Conservation (phyloP, 2,329 filamentous ascomycete species). For the Cladosporium sp. region DNA sequence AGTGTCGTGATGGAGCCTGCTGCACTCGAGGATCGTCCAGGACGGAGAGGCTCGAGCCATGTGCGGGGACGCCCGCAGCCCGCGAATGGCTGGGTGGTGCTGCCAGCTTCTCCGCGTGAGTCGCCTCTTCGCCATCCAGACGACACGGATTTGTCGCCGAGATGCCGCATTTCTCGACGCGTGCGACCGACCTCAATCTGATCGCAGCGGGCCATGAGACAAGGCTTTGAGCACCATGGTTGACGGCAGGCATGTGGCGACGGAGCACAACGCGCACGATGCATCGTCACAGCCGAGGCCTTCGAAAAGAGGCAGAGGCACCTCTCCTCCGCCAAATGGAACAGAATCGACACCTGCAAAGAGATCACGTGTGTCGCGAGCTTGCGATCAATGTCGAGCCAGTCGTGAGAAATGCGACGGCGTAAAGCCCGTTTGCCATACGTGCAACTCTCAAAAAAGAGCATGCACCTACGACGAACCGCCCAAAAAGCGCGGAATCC, state of each 20-base stretch:
- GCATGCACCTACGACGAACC: conserved; percentile 68
- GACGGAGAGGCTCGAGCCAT: neutral
- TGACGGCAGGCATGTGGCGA: conserved; percentile 10
- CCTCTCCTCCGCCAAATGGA: conserved; percentile 9
- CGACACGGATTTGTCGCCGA: conserved; percentile 5
- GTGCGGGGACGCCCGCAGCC: too few relatives aligned
- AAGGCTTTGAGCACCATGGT: conserved; percentile 4
- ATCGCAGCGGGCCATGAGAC: conserved; percentile 15
- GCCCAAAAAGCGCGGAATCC: conserved; percentile 72
- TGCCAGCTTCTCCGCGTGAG: neutral
- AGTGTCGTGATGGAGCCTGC: neutral
- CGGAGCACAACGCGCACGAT: conserved; percentile 8
- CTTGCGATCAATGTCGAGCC: conserved; percentile 33
- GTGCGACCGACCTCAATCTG: conserved; percentile 12
- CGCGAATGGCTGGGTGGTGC: neutral
- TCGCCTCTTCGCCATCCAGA: conserved; percentile 6
- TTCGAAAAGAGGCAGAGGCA: conserved; percentile 4
- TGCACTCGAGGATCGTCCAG: neutral
- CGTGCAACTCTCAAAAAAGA: conserved; percentile 60
- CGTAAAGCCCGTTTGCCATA: conserved; percentile 57
- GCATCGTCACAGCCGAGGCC: neutral
- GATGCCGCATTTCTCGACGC: conserved; percentile 5
- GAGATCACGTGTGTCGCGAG: conserved; percentile 44
- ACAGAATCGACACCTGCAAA: conserved; percentile 41
- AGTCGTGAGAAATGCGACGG: conserved; percentile 69